These are phyloP conservation scores for Sarocladium oryzae DNA, from an alignment of 2,329 filamentous ascomycete species.

Conservation along the genomic window DNA sequence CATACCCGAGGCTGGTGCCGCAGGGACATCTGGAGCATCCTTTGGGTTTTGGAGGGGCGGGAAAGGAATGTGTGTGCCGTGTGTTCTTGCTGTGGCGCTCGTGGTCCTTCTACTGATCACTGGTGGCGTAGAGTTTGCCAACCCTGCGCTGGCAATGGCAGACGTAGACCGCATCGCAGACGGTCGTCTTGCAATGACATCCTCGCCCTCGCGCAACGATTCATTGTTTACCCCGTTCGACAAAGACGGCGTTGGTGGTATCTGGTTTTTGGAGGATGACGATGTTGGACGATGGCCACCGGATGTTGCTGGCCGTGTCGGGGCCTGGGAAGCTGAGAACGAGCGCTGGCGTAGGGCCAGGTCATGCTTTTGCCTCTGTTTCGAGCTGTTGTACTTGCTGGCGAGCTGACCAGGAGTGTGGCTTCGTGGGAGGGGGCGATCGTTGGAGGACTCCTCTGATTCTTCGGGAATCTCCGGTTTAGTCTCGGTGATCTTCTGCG, in stretches of 20 bases:
- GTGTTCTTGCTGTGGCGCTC: slow-evolving; percentile 21
- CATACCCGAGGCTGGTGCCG: slow-evolving; percentile 63
- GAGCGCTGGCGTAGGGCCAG: slow-evolving; percentile 48
- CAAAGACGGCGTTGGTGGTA: slow-evolving; percentile 3
- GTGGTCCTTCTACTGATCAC: slow-evolving; percentile 12
- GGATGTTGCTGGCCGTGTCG: slow-evolving; percentile 21
- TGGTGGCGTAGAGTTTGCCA: slow-evolving; percentile 15
- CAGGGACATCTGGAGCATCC: slow-evolving; percentile 52
- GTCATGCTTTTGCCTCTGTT: slow-evolving; percentile 34
- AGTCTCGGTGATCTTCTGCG: slow-evolving; percentile 41
- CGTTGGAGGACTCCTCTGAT: slow-evolving; percentile 26
- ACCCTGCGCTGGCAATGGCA: slow-evolving; percentile 28
- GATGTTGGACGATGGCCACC: slow-evolving; percentile 18
- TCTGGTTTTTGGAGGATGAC: slow-evolving; percentile 2
- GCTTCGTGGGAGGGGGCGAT: slow-evolving; percentile 39
- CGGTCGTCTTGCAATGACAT: slow-evolving; percentile 27
- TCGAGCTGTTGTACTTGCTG: slow-evolving; percentile 40
- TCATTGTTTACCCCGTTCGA: slow-evolving; percentile 18
- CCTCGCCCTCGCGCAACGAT: slow-evolving; percentile 19
- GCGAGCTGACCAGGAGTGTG: slow-evolving; percentile 58
- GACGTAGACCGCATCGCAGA: slow-evolving; percentile 46
- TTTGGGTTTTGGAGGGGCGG: slow-evolving; percentile 51
- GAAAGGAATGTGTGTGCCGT: slow-evolving; percentile 40
- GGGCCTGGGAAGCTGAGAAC: slow-evolving; percentile 38
- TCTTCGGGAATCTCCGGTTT: slow-evolving; percentile 28